These are phyloP conservation scores for Hymenoscyphus fraxineus DNA, from an alignment of 2,329 filamentous ascomycete genomes.

Conservation along the genomic window DNA sequence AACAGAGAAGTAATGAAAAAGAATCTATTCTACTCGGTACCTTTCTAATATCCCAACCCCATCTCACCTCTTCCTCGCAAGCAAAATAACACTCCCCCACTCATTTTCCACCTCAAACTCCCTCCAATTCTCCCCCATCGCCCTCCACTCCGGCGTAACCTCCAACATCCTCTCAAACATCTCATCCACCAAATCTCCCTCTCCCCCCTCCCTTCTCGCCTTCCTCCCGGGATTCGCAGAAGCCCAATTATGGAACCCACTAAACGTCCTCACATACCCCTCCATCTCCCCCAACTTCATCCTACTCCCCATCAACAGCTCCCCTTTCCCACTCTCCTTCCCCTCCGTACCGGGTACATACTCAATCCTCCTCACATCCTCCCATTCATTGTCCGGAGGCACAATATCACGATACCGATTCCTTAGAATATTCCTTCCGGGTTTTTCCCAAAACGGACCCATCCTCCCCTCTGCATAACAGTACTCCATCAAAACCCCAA, in stretches of 20 bases:
- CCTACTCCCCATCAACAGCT: constrained; percentile 49
- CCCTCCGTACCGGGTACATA: constrained; percentile 52
- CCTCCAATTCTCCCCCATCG: constrained; percentile 46
- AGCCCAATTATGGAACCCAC: constrained; percentile 55
- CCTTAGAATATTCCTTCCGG: constrained; percentile 53
- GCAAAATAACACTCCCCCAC: constrained; percentile 58
- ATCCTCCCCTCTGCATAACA: constrained; percentile 53
- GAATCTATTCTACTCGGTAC: not conserved
- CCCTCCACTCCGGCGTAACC: constrained; percentile 51
- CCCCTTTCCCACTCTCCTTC: constrained; percentile 38
- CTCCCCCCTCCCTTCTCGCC: constrained; percentile 50
- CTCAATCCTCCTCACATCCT: constrained; percentile 48
- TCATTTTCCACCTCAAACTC: constrained; percentile 53
- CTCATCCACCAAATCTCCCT: constrained; percentile 59
- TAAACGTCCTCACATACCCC: constrained; percentile 60
- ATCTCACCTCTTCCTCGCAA: constrained; percentile 45
- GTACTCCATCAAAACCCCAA: constrained; percentile 51
- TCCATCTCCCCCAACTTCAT: constrained; percentile 56
- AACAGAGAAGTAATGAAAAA: not conserved
- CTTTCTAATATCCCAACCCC: not conserved
- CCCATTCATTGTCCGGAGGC: constrained; percentile 50
- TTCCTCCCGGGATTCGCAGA: constrained; percentile 49
- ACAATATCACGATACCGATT: constrained; percentile 48
- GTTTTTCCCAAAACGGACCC: constrained; percentile 59
- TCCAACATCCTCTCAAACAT: constrained; percentile 57